A percentile compares a stretch with the other conserved stretches of the same genome.
phyloP scores from a whole-genome alignment of 164 flowering plant genomes.

The Saururus chinensis region DNA sequence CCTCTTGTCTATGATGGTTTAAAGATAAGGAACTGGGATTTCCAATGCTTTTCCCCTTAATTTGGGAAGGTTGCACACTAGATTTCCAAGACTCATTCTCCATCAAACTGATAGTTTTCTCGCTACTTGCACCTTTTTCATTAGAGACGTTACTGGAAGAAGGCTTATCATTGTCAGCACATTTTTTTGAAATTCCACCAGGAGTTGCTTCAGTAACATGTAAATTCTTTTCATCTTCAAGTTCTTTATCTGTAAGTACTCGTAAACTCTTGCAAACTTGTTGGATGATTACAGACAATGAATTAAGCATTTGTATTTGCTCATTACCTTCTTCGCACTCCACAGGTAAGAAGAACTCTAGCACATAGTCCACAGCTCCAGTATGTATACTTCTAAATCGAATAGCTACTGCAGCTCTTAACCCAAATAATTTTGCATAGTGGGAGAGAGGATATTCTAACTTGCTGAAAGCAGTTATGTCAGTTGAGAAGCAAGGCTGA shows the following conservation, averaged over 20 bases:
- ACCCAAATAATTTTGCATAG: conserved; percentile 57
- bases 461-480: conserved; percentile 44
- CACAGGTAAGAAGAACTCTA: conserved; percentile 43
- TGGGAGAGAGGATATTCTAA: conserved; percentile 81
- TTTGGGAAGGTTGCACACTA: conserved; percentile 17
- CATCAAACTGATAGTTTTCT: background rate
- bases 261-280: conserved; percentile 37
- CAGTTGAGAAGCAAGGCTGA: conserved; percentile 64
- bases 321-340: conserved; percentile 19
- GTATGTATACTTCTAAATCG: conserved; percentile 42
- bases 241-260: conserved; percentile 46
- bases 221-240: conserved; percentile 25
- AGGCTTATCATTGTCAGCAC: conserved; percentile 10
- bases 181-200: background rate
- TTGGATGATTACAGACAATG: conserved; percentile 36
- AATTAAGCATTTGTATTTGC: conserved; percentile 29
- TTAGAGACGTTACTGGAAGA: background rate
- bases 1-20: conserved; percentile 19
- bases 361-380: conserved; percentile 44
- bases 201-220: conserved; percentile 19
- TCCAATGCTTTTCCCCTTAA: conserved; percentile 10
- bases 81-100: conserved; percentile 16
- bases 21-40: conserved; percentile 6
- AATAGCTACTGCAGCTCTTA: conserved; percentile 62
- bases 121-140: background rate